phyloP scores from a whole-genome alignment of 179 eudicot genomes.

The Beta corolliflora region DNA sequence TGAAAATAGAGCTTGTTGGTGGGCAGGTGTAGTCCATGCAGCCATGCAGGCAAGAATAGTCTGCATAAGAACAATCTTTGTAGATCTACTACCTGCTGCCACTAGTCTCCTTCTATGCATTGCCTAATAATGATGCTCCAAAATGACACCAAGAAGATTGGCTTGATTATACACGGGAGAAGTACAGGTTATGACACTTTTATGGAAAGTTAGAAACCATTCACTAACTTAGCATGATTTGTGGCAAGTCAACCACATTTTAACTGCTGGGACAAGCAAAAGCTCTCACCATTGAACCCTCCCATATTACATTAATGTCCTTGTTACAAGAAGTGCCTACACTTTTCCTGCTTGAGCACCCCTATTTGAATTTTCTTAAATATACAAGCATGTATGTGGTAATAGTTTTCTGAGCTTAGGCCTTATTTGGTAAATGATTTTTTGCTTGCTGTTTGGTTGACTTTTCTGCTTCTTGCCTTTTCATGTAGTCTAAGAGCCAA shows the following conservation, averaged over 20 bases:
- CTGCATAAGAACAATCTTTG: neutral
- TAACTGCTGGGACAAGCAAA: neutral
- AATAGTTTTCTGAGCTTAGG: neutral
- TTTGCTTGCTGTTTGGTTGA: too few relatives aligned
- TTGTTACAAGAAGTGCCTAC: neutral
- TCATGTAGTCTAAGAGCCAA: too few relatives aligned
- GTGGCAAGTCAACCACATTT: constrained; percentile 10
- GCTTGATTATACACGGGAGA: neutral
- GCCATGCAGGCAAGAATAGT: neutral
- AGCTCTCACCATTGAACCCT: neutral
- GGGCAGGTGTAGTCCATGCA: neutral
- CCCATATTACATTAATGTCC: neutral
- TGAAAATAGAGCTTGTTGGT: neutral
- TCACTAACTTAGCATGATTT: neutral
- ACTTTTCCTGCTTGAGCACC: neutral
- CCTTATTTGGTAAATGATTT: too few relatives aligned
- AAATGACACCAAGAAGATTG: neutral
- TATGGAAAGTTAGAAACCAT: too few relatives aligned
- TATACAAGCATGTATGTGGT: neutral
- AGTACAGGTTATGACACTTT: neutral
- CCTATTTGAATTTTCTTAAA: neutral
- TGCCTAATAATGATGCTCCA: neutral
- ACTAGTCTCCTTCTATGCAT: neutral
- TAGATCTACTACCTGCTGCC: neutral
- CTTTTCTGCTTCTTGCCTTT: too few relatives aligned